Percentiles rank a stretch among this genome's conserved stretches.
Conservation (phyloP, 177 flowering plant species). For the Tripterygium wilfordii region DNA sequence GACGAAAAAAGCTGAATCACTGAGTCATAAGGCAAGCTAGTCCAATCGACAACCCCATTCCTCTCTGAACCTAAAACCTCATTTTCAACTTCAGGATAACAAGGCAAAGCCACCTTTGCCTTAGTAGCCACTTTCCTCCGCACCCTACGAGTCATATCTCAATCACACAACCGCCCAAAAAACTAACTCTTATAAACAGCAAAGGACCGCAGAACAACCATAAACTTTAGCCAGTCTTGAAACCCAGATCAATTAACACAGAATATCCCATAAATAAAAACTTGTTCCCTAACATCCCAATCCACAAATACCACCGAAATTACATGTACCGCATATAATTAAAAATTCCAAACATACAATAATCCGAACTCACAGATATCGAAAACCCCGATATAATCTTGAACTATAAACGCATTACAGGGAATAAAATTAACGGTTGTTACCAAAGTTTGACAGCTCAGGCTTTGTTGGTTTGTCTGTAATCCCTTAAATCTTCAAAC, state of each 20-base stretch:
- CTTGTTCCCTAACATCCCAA: conserved; percentile 13
- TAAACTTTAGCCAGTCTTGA: conserved; percentile 2
- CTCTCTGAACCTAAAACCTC: conserved; percentile 21
- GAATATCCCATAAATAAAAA: conserved; percentile 4
- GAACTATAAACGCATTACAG: conserved; percentile 9
- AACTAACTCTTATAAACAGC: conserved; percentile 11
- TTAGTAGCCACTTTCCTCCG: conserved; percentile 56
- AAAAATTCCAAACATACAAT: conserved; percentile 5
- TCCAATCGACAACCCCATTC: conserved; percentile 66
- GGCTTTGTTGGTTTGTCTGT: conserved; percentile 4
- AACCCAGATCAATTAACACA: background rate
- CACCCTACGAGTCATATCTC: conserved; percentile 76
- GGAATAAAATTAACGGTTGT: background rate
- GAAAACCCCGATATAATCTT: conserved; percentile 4
- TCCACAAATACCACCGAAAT: conserved; percentile 1
- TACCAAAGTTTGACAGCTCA: conserved; percentile 11
- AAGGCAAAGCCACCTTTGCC: conserved; percentile 33
- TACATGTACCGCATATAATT: conserved; percentile 1
- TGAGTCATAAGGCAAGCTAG: conserved; percentile 83
- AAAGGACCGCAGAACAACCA: background rate
- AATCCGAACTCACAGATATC: conserved; percentile 3
- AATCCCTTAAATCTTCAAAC: conserved; percentile 16
- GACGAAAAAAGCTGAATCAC: conserved; percentile 78
- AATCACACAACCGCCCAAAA: conserved; percentile 12
- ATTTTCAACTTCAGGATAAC: conserved; percentile 35